Percentiles rank a stretch among this genome's conserved stretches.
Evolutionary conservation across 306 rosid genomes (phyloP).

Genomic region (Quercus variabilis): DNA sequence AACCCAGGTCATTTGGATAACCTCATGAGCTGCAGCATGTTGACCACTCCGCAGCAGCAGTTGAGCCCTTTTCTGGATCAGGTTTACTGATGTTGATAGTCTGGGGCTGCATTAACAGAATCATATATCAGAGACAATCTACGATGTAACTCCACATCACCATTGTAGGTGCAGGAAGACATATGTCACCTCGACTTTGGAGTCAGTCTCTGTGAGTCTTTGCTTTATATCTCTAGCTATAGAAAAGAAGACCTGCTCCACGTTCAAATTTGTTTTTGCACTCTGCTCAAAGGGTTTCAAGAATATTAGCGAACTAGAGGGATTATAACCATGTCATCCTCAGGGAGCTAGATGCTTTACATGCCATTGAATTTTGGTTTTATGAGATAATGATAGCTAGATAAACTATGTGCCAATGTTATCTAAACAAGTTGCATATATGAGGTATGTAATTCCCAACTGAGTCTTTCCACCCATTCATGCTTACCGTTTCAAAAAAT

Average conservation of each 20-base stretch:
- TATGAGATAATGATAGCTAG: too few species aligned
- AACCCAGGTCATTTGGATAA: background rate
- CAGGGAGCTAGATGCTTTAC: too few species aligned
- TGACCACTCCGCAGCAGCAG: background rate
- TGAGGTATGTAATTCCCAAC: too few species aligned
- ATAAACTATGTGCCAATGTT: too few species aligned
- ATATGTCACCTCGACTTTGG: constrained; percentile 6
- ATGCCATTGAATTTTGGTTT: too few species aligned
- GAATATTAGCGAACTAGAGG: background rate
- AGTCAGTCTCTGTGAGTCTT: constrained; percentile 21
- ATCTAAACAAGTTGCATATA: too few species aligned
- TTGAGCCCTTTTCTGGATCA: constrained; percentile 12
- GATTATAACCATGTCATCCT: too few species aligned
- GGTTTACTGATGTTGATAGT: constrained; percentile 20
- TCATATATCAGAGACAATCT: background rate
- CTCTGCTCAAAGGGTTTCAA: constrained; percentile 23
- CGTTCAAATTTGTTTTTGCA: constrained; percentile 35
- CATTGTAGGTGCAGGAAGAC: background rate
- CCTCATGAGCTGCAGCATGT: constrained; percentile 19
- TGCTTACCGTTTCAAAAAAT: constrained; percentile 28
- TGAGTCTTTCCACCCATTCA: background rate
- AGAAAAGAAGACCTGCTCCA: constrained; percentile 27
- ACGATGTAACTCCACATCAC: background rate
- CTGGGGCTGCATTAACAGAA: constrained; percentile 8
- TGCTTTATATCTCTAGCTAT: constrained; percentile 31